Evolutionary conservation across 257 asterid genomes (phyloP), one percentile per base, ranked within the genome.

Genomic region (Solanum medicagineum): DNA sequence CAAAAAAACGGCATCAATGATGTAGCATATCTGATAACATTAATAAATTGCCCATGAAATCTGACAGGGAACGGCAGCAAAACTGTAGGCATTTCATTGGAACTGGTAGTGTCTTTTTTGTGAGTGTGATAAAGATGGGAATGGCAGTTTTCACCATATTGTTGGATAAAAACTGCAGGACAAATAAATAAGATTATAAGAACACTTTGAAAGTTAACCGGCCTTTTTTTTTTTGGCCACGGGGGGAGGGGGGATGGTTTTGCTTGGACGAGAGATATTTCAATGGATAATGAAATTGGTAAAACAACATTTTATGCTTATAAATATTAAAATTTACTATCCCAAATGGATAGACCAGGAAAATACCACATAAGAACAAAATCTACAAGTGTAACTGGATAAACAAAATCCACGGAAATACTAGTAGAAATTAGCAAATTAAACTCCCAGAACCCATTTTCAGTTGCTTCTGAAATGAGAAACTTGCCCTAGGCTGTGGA

Each of bases 401-500:
- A 75, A 70, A 49, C 63, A 77, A 51, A 77, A 15, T 77, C 51
- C 54, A 40, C 29, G 10, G 10, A 40, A 5, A 53, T 9, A 53
- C 26, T 51, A 26, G 47, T 51, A 51, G 15, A 53, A 53, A 75
- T 49, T 75, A 77, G 11, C 24, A 53, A 24, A 75, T 51, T 24
- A 4, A 75, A 75, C 15, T 8, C 14, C 44, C 62, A 57, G 47
- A 84, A 70, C 32, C 53, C 36, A 53, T 20, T 20, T 84, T n/a
- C 59, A 59, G 73, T 79, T 51, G 26, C 83, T 53, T 51, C 17
- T 49, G 22, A 79, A 10, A 26, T 53, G 22, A 19, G 81, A 77
- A 83, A 88, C 98, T 91, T 84, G 94, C 99, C 90, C 99, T 94
- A 85, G 98, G 99, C 81, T 91, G 96, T 4, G 98, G 98, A 88